Conservation (phyloP, 2,329 filamentous ascomycete species). For the Cladosporium halotolerans region DNA sequence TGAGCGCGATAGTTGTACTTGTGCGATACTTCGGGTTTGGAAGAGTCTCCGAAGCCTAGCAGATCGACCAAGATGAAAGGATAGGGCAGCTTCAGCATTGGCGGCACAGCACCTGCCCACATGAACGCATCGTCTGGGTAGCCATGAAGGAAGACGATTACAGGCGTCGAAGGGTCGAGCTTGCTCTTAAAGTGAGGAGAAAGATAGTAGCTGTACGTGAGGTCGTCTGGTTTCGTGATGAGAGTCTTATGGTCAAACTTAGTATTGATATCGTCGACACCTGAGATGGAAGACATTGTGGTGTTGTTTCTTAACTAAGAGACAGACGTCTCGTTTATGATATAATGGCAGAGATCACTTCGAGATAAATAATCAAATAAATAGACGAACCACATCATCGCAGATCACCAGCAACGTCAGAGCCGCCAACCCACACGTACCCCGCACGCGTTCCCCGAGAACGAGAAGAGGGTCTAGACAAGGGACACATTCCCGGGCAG, state of each 20-base stretch:
- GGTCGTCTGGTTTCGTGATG: constrained; percentile 22
- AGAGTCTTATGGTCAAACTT: constrained; percentile 21
- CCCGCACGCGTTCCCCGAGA: too few species aligned
- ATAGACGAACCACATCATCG: too few species aligned
- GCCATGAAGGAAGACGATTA: constrained; percentile 44
- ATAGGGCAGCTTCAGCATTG: constrained; percentile 21
- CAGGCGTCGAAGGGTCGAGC: constrained; percentile 18
- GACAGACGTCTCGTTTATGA: too few species aligned
- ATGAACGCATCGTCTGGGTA: constrained; percentile 46
- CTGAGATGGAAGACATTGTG: constrained; percentile 7
- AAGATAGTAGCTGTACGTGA: constrained; percentile 26
- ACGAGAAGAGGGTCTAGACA: too few species aligned
- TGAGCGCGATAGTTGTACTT: constrained; percentile 34
- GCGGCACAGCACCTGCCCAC: constrained; percentile 35
- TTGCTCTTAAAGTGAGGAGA: constrained; percentile 23
- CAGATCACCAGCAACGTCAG: too few species aligned
- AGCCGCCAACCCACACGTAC: too few species aligned
- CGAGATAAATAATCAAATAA: too few species aligned
- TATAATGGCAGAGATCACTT: too few species aligned
- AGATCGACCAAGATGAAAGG: constrained; percentile 34
- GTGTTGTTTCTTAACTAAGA: neutral
- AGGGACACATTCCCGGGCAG: too few species aligned
- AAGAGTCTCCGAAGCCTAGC: constrained; percentile 34
- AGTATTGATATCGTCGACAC: constrained; percentile 17
- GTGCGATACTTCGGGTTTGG: constrained; percentile 33